Conservation (phyloP, 2,329 filamentous ascomycete genomes). For the Penicillium olsonii region DNA sequence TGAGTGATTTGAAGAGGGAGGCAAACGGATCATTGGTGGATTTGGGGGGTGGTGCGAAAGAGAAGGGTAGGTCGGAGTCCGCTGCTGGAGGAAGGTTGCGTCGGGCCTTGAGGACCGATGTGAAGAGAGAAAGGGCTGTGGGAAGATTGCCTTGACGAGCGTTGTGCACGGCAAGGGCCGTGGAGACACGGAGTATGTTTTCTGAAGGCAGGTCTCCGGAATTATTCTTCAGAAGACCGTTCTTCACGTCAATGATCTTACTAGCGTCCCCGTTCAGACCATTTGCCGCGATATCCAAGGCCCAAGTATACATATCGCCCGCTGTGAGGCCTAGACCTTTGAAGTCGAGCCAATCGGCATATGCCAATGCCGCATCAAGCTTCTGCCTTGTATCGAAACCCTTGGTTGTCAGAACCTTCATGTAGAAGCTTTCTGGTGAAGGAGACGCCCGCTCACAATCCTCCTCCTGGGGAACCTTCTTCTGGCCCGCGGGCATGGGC, state of each 20-base stretch:
- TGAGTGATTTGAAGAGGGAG: constrained; percentile 41
- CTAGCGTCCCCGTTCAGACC: constrained; percentile 50
- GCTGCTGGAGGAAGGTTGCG: constrained; percentile 56
- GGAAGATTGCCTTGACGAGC: constrained; percentile 68
- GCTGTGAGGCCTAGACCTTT: constrained; percentile 68
- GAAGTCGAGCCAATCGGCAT: constrained; percentile 82
- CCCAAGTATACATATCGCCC: constrained; percentile 72
- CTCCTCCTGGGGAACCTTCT: constrained; percentile 67
- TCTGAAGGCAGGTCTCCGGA: constrained; percentile 59
- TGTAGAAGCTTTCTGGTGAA: constrained; percentile 74
- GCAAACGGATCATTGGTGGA: constrained; percentile 30
- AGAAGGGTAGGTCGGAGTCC: constrained; percentile 25
- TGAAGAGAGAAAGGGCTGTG: constrained; percentile 76
- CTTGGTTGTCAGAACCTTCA: constrained; percentile 75
- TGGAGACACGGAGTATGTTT: constrained; percentile 75
- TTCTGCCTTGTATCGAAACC: constrained; percentile 79
- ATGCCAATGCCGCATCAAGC: constrained; percentile 77
- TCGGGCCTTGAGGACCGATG: constrained; percentile 79
- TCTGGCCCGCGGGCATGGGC: constrained; percentile 67
- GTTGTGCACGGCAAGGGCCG: constrained; percentile 75
- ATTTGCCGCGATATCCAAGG: constrained; percentile 70
- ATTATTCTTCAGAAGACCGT: constrained; percentile 64
- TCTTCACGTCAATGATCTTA: constrained; percentile 61
- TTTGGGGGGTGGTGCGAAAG: constrained; percentile 24
- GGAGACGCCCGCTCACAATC: constrained; percentile 71